Conservation (phyloP, 345 rosid genomes). For the Rhizophora mangle region DNA sequence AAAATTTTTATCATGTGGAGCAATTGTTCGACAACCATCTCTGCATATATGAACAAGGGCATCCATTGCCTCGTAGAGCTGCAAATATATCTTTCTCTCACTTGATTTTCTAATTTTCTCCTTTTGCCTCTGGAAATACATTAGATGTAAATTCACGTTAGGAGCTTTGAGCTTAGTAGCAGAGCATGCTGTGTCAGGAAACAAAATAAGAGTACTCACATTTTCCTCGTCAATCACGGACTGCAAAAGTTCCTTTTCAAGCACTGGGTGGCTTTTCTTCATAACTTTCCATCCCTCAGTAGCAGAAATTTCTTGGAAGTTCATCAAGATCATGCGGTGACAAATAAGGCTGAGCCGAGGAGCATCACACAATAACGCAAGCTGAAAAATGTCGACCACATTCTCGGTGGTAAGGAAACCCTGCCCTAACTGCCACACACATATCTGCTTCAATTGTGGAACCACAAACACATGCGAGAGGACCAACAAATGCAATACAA, state of each 20-base stretch:
- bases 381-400: slow-evolving; percentile 77
- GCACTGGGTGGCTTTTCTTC: slow-evolving; percentile 77
- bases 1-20: slow-evolving; percentile 75
- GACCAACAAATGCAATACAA: slow-evolving; percentile 58
- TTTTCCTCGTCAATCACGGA: slow-evolving; percentile 52
- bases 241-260: slow-evolving; percentile 62
- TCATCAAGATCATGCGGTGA: slow-evolving; percentile 60
- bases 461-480: slow-evolving; percentile 72
- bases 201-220: slow-evolving; percentile 21
- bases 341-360: slow-evolving; percentile 67
- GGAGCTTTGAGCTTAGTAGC: not conserved
- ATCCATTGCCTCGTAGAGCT: slow-evolving; percentile 85
- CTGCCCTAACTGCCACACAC: slow-evolving; percentile 58
- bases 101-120: slow-evolving; percentile 49
- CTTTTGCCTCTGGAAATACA: slow-evolving; percentile 41
- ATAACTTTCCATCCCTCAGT: slow-evolving; percentile 79
- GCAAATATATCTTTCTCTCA: slow-evolving; percentile 62
- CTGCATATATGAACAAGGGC: slow-evolving; percentile 90
- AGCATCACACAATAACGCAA: slow-evolving; percentile 70
- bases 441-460: slow-evolving; percentile 58
- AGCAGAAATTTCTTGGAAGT: slow-evolving; percentile 43
- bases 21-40: slow-evolving; percentile 86
- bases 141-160: not conserved
- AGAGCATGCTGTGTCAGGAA: not conserved
- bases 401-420: slow-evolving; percentile 66